Evolutionary conservation across 106 monocot species (phyloP).

Genomic region (Dioscorea dumetorum): DNA sequence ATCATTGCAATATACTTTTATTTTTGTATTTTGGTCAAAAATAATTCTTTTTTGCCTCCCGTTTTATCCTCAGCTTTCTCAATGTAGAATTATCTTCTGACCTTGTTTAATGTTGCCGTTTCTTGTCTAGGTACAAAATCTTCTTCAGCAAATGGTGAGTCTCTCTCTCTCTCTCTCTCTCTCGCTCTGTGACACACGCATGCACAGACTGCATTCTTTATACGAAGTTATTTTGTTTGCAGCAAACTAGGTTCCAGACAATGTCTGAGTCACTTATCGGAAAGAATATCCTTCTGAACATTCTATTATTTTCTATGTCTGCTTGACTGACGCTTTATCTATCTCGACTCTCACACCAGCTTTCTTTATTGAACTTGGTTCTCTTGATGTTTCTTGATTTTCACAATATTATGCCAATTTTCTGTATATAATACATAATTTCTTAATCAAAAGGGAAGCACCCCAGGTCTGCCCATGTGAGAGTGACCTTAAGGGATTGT

Average conservation of each 20-base stretch:
- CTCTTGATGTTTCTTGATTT: neutral
- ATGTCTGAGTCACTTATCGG: conserved; percentile 8
- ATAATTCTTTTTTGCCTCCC: no score
- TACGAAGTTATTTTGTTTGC: neutral
- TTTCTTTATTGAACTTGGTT: no score
- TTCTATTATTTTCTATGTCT: neutral
- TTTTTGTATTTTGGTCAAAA: no score
- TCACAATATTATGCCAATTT: neutral
- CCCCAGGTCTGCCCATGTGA: no score
- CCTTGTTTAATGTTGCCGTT: neutral
- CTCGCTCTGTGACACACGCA: no score
- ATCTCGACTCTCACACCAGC: no score
- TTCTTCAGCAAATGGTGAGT: conserved; percentile 10
- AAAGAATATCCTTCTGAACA: conserved; percentile 9
- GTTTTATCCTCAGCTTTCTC: neutral
- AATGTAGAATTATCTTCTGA: neutral
- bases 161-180: no score
- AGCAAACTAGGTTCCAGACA: conserved; percentile 10
- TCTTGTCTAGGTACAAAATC: conserved; percentile 7
- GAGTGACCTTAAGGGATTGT: no score
- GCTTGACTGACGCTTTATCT: neutral
- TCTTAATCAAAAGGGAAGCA: neutral
- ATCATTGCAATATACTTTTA: neutral
- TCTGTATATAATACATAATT: neutral
- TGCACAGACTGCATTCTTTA: neutral